phyloP scores from a whole-genome alignment of 2,329 filamentous ascomycete genomes.

The Pseudopyrenochaeta lycopersici region DNA sequence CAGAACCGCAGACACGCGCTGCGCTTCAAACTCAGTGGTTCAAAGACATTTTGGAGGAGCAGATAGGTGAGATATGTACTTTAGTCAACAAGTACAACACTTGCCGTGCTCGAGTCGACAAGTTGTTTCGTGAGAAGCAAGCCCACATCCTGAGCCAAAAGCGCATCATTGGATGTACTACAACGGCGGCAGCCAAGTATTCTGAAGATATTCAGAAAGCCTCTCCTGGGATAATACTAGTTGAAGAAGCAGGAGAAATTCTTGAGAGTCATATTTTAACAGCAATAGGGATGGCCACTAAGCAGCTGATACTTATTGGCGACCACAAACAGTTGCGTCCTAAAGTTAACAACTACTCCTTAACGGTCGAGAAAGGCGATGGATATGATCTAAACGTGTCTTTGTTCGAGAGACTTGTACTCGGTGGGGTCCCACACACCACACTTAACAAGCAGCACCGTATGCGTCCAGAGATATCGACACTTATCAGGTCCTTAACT shows the following conservation, averaged over 20 bases:
- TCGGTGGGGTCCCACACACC: conserved; percentile 62
- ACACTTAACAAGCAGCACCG: conserved; percentile 71
- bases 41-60: conserved; percentile 57
- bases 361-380: conserved; percentile 70
- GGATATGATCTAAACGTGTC: conserved; percentile 74
- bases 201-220: conserved; percentile 62
- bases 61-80: conserved; percentile 52
- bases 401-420: conserved; percentile 73
- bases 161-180: conserved; percentile 74
- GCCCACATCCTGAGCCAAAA: conserved; percentile 57
- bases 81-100: conserved; percentile 55
- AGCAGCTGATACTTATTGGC: conserved; percentile 75
- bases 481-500: conserved; percentile 64
- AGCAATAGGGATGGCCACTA: conserved; percentile 62
- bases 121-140: conserved; percentile 36
- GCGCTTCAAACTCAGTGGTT: conserved; percentile 41
- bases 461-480: conserved; percentile 74
- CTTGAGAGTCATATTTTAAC: conserved; percentile 73
- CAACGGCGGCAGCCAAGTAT: conserved; percentile 73
- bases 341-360: conserved; percentile 67
- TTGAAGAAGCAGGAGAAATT: conserved; percentile 79
- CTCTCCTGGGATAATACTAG: conserved; percentile 67
- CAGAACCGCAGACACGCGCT: conserved; percentile 52
- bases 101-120: conserved; percentile 50
- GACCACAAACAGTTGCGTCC: conserved; percentile 78